A percentile compares a stretch with the other conserved stretches of the same genome.
These are phyloP conservation scores for Monascus purpureus DNA, from an alignment of 495 filamentous ascomycete species.

Conservation along the genomic window DNA sequence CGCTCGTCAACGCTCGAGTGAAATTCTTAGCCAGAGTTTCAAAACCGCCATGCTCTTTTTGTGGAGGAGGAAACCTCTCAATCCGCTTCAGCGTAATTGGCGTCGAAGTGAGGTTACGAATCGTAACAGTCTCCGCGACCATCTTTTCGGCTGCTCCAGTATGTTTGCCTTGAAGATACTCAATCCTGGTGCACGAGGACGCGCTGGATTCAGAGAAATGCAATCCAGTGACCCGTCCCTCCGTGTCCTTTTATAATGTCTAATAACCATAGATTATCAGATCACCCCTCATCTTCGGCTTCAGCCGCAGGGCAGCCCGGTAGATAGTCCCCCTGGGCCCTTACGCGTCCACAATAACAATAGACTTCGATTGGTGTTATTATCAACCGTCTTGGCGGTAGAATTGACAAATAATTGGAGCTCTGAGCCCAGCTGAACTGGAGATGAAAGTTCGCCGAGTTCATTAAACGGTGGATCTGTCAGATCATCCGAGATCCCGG, in stretches of 20 bases:
- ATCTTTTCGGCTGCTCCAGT: slow-evolving; percentile 8
- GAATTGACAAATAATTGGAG: neutral
- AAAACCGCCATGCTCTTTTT: slow-evolving; percentile 32
- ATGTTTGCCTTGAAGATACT: neutral
- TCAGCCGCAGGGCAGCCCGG: no score
- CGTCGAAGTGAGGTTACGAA: slow-evolving; percentile 77
- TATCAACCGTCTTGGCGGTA: neutral
- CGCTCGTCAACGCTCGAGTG: slow-evolving; percentile 32
- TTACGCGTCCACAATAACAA: no score
- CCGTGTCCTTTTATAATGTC: neutral
- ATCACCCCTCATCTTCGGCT: neutral
- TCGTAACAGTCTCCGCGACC: slow-evolving; percentile 42
- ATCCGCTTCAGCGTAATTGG: slow-evolving; percentile 58
- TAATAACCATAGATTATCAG: no score
- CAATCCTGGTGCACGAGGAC: no score
- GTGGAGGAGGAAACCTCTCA: slow-evolving; percentile 51
- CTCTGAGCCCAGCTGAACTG: neutral
- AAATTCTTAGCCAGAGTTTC: slow-evolving; percentile 34
- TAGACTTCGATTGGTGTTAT: neutral
- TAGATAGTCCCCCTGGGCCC: no score
- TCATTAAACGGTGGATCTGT: neutral
- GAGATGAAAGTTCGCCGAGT: neutral
- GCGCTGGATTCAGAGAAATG: no score
- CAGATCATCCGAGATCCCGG: neutral
- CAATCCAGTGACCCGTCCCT: no score